Evolutionary conservation across 768 basidiomycete genomes (phyloP), one percentile per base, ranked within the genome.

Genomic region (Boletales sp.): DNA sequence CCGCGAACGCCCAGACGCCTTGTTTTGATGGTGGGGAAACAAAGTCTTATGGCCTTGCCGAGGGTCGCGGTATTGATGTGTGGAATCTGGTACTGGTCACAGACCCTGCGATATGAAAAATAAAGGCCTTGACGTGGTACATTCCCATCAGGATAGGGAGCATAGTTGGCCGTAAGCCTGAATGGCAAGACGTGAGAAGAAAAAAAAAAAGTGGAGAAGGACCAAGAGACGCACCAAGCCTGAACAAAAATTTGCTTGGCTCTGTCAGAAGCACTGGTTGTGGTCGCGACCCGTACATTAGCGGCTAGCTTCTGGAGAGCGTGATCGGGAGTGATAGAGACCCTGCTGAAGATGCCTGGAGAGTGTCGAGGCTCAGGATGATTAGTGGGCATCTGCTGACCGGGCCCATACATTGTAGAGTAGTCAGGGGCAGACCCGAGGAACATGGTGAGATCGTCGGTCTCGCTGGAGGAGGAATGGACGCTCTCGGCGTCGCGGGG

Each of bases 61-160:
- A 97, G 79, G 2, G 93, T 93, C 57, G 94, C 94, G 34, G 93
- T 92, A 75, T 94, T 97, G 74, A 95, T 91, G 64, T 94, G 90
- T 45, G 89, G 90, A 53, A 94, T 89, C 45, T 88, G 87, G 72
- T 94, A 91, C 70, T 91, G 87, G 72, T 93, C 90, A 69, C 90
- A 94, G 49, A 94, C 84, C 47, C 90, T 77, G 54, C 87, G 81
- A 72, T 94, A 97, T 31, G 92, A 94, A 65, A 91, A 90, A 70
- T 94, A 97, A 44, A 97, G 81, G 7, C 92, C 93, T 64, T 95
- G 93, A 45, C 93, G 84, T 40, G 93, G 90, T 32, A 94, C 93
- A 67, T 94, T 94, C 32, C 91, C 91, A 69, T 93, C 91, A 38
- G 88, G 88, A 68, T 90, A 92, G 12, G 90, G 87, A 5, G 90